Evolutionary conservation across 805 yeast genomes (phyloP).

Genomic region (Yamadazyma sp.): DNA sequence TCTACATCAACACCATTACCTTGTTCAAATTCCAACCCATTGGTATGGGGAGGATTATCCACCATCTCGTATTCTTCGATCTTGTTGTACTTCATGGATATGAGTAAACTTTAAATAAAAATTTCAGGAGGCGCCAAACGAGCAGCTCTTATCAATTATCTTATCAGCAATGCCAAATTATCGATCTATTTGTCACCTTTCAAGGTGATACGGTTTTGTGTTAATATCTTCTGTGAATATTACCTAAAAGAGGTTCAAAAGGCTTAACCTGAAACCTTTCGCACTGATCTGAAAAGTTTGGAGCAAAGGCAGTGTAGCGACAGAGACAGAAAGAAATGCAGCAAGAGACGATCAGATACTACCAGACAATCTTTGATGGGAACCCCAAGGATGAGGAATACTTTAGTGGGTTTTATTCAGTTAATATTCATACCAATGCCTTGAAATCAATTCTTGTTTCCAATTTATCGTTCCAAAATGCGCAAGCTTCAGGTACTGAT

Average conservation of each 20-base stretch:
- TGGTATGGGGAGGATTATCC: constrained; percentile 7
- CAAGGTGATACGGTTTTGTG: no score
- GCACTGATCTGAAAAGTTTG: background rate
- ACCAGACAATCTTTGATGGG: constrained; percentile 21
- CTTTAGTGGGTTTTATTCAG: constrained; percentile 20
- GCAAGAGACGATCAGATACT: constrained; percentile 14
- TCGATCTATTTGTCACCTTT: no score
- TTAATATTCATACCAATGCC: constrained; percentile 23
- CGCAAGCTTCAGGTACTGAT: constrained; percentile 2
- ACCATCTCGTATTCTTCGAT: constrained; percentile 14
- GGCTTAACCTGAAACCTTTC: constrained; percentile 3
- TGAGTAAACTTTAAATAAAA: no score
- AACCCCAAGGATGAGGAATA: constrained; percentile 17
- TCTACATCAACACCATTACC: no score
- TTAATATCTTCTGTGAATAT: background rate
- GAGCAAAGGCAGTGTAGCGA: background rate
- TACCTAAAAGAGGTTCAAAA: constrained; percentile 4
- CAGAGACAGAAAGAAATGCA: background rate
- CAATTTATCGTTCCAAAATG: constrained; percentile 12
- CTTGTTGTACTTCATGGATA: constrained; percentile 1
- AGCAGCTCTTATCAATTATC: no score
- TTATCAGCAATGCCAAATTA: no score
- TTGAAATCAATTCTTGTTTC: constrained; percentile 20
- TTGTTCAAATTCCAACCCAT: background rate
- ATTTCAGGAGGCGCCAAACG: no score